Conservation (phyloP, 2,329 filamentous ascomycete species). For the Periconia sp. region DNA sequence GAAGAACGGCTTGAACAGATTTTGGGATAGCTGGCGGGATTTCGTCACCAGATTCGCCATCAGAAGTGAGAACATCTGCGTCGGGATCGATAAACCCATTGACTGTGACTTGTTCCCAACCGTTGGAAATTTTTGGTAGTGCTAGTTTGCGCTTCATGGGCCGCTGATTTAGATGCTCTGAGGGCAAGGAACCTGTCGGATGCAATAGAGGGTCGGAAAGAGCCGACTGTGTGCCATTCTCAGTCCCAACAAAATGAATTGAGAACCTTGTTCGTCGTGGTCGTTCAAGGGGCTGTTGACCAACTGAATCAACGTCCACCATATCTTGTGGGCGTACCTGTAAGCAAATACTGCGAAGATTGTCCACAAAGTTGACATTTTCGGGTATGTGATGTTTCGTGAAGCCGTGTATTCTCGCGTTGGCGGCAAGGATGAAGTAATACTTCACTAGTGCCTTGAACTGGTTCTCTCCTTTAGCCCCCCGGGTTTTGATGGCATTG, state of each 20-base stretch:
- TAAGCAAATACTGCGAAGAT: slow-evolving; percentile 7
- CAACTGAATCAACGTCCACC: background rate
- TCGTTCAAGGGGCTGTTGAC: slow-evolving; percentile 1
- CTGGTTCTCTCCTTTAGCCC: slow-evolving; percentile 5
- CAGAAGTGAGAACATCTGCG: slow-evolving; percentile 2
- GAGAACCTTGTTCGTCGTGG: no score
- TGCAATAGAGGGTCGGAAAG: no score
- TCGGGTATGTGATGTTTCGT: slow-evolving; percentile 9
- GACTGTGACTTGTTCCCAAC: background rate
- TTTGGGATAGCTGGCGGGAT: slow-evolving; percentile 5
- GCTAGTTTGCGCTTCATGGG: slow-evolving; percentile 1
- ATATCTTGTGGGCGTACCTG: slow-evolving; percentile 2
- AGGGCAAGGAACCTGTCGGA: no score
- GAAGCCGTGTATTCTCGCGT: slow-evolving; percentile 7
- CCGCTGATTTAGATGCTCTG: no score
- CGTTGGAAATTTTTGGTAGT: background rate
- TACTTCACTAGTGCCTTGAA: slow-evolving; percentile 14
- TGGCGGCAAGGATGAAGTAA: slow-evolving; percentile 13
- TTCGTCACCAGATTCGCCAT: slow-evolving; percentile 13
- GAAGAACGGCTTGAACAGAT: slow-evolving; percentile 1
- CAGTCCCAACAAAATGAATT: no score
- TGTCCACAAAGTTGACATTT: slow-evolving; percentile 8
- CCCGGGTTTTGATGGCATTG: background rate
- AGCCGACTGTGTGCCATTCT: no score
- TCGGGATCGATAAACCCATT: slow-evolving; percentile 8